phyloP scores from a whole-genome alignment of 1,284 basidiomycete genomes.

The Ustilago loliicola region DNA sequence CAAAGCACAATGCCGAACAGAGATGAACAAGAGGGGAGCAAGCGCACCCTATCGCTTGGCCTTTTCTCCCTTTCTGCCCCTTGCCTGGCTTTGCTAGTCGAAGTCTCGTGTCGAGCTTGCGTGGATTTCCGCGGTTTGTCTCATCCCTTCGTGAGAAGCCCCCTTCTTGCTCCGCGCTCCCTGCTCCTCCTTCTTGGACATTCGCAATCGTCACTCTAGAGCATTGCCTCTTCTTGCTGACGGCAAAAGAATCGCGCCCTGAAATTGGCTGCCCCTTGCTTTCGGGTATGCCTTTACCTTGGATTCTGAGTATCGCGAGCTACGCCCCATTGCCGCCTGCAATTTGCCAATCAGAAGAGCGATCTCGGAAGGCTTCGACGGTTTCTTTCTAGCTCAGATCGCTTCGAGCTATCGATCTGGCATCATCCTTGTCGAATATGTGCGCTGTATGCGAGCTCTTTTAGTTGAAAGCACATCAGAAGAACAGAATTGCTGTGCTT shows the following conservation, averaged over 20 bases:
- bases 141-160: slow-evolving; percentile 9
- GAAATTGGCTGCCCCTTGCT: slow-evolving; percentile 5
- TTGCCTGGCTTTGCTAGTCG: background rate
- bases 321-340: slow-evolving; percentile 2
- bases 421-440: background rate
- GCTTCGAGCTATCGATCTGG: background rate
- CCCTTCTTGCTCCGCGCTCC: background rate
- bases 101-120: slow-evolving; percentile 3
- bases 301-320: background rate
- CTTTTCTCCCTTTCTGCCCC: slow-evolving; percentile 1
- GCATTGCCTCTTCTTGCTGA: background rate
- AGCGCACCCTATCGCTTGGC: slow-evolving; percentile 9
- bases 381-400: slow-evolving; percentile 4
- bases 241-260: background rate
- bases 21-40: background rate
- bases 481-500: background rate
- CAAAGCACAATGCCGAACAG: background rate
- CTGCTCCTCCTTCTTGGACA: background rate
- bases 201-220: background rate
- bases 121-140: background rate
- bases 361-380: slow-evolving; percentile 3
- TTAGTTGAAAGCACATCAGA: too few species aligned
- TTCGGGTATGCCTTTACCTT: slow-evolving; percentile 3
- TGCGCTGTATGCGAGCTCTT: background rate
- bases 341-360: background rate